Percentiles rank a stretch among this genome's conserved stretches.
These are phyloP conservation scores for Plasmodium blacklocki DNA, from an alignment of 169 alveolate species.

Conservation along the genomic window DNA sequence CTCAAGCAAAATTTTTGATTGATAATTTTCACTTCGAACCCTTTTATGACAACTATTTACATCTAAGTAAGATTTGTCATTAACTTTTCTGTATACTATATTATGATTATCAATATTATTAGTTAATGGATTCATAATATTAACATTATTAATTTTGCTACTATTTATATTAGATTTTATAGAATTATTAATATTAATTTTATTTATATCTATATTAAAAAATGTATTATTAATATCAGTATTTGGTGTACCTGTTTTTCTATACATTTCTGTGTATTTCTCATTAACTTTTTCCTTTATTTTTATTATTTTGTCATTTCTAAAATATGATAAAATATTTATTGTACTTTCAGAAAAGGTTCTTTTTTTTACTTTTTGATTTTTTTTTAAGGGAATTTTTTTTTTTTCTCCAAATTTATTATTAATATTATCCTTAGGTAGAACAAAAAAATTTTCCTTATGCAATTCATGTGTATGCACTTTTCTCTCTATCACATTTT, in stretches of 20 bases:
- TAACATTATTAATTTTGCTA: neutral
- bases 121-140: neutral
- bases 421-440: too few relatives aligned
- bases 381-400: constrained; percentile 17
- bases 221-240: neutral
- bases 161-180: neutral
- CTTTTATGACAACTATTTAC: constrained; percentile 4
- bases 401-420: neutral
- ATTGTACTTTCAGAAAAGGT: constrained; percentile 48
- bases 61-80: neutral
- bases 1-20: constrained; percentile 2
- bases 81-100: neutral
- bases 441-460: too few relatives aligned
- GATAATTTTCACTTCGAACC: constrained; percentile 30
- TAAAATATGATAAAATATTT: constrained; percentile 38
- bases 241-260: neutral
- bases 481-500: too few relatives aligned
- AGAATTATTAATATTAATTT: neutral
- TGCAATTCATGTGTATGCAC: too few relatives aligned
- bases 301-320: constrained; percentile 6
- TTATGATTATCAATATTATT: neutral
- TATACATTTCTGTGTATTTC: too few relatives aligned
- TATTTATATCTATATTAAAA: neutral
- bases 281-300: neutral
- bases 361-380: constrained; percentile 31